Base-by-base conservation (phyloP, 2,329 filamentous ascomycete genomes). In the Arthroderma sp. region DNA sequence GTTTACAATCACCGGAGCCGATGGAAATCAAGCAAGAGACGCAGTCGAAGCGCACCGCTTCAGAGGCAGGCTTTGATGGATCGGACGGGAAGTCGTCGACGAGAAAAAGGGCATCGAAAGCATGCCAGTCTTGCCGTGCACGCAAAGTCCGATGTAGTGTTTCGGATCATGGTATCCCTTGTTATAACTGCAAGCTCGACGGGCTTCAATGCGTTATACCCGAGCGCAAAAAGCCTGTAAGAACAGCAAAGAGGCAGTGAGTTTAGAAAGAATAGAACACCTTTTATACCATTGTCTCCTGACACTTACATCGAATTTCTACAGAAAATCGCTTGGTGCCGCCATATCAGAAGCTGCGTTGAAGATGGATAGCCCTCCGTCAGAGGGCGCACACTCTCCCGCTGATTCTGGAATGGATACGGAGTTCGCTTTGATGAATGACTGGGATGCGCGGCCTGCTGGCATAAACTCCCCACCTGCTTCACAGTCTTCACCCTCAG, bases 91-190 rank as follows among this genome's bases (percentile, higher is more conserved):
- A 45, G 29, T 7, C 29, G 29, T 7, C 29, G 38, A 47, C 42
- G 43, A 94, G 94, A 66, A 76, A 87, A 58, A 36, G 70, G 48
- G 69, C 70, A 1, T 55, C 68, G 22, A 71, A 72, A 44, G 70
- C 70, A 6, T 73, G 70, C 40, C 56, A 71, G 5, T 69, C 67
- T 6, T 73, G 69, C 51, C 61, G 70, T 7, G 63, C 69, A 9
- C 60, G 70, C 28, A 72, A 73, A 52, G 69, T 73, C 28, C 60
- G 70, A 27, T 73, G 70, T 46, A 69, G 71, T 50, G 69, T 72
- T 15, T 70, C 63, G 36, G 69, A 69, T 48, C 59, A 66, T 43
- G 70, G 68, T 3, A 58, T 63, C 29, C 54, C 54, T 7, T 56
- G 54, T 38, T 48, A 51, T 10, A 56, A 55, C 32, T 56, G 54